Conservation (phyloP, 2,329 filamentous ascomycete genomes). For the Botrytis cinerea region DNA sequence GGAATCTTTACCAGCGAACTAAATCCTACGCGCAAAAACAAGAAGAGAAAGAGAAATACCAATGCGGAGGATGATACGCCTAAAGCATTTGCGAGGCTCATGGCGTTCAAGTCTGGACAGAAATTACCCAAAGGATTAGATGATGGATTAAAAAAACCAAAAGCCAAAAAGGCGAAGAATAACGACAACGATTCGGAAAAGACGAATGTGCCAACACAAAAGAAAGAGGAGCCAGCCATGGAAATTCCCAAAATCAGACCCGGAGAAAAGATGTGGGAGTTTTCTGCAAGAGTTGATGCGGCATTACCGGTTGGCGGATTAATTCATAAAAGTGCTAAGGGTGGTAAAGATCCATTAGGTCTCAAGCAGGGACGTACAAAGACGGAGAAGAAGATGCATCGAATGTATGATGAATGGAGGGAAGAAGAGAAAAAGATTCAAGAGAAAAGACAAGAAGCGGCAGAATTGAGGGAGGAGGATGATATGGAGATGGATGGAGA, state of each 20-base stretch:
- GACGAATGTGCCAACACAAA: conserved; percentile 26
- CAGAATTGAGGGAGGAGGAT: conserved; percentile 41
- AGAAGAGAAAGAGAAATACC: conserved; percentile 54
- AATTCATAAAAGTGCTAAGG: conserved; percentile 59
- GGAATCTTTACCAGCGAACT: conserved; percentile 42
- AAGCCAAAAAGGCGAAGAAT: conserved; percentile 40
- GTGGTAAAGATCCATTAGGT: conserved; percentile 64
- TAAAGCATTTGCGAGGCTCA: conserved; percentile 81
- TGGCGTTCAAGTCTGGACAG: conserved; percentile 70
- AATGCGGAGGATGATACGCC: conserved; percentile 68
- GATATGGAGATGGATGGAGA: conserved; percentile 38
- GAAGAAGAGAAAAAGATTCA: conserved; percentile 61
- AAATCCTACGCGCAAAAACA: conserved; percentile 37
- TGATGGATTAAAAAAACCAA: conserved; percentile 55
- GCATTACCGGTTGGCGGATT: conserved; percentile 76
- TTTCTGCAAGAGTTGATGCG: conserved; percentile 79
- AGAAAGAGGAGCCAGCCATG: conserved; percentile 32
- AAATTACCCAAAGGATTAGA: conserved; percentile 66
- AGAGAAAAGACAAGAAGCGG: conserved; percentile 37
- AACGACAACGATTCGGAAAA: conserved; percentile 27
- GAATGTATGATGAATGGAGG: conserved; percentile 76
- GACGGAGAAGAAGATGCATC: conserved; percentile 82
- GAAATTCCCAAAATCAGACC: conserved; percentile 71
- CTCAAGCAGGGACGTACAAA: conserved; percentile 71
- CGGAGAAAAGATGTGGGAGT: conserved; percentile 81